A percentile compares a stretch with the other conserved stretches of the same genome.
These are phyloP conservation scores for Aspergillus novoparasiticus DNA, from an alignment of 2,329 filamentous ascomycete species.

Conservation along the genomic window DNA sequence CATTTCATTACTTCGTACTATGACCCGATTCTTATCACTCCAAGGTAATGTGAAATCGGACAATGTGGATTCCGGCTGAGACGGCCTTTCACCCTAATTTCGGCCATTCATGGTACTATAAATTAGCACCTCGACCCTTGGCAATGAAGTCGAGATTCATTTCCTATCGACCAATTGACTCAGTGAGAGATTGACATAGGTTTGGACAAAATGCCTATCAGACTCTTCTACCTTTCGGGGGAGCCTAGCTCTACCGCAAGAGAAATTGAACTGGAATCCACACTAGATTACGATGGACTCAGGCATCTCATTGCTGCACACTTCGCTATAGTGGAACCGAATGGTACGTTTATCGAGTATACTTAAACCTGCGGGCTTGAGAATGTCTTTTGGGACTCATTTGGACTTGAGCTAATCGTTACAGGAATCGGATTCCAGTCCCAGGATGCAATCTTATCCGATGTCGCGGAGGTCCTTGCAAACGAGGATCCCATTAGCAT, in stretches of 20 bases:
- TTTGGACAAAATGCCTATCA: neutral
- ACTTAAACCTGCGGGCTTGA: neutral
- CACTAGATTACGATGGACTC: conserved; percentile 21
- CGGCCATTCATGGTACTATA: neutral
- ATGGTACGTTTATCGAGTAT: conserved; percentile 15
- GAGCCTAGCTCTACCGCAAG: conserved; percentile 12
- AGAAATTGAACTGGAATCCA: conserved; percentile 23
- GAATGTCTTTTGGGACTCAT: neutral
- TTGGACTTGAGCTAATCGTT: neutral
- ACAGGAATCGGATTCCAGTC: conserved; percentile 1
- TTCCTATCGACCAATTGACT: neutral
- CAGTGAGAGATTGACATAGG: neutral
- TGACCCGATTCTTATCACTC: neutral
- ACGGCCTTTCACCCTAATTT: too few relatives aligned
- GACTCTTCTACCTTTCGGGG: neutral
- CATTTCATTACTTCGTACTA: neutral
- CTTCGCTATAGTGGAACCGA: conserved; percentile 31
- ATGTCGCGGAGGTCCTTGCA: neutral
- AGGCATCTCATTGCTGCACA: conserved; percentile 27
- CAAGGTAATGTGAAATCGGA: neutral
- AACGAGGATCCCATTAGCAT: conserved; percentile 20
- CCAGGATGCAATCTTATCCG: neutral
- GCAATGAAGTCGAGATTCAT: neutral
- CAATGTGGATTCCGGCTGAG: neutral
- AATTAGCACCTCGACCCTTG: neutral